Base-by-base conservation (phyloP, 305 asterid species). In the Rubia occidens region DNA sequence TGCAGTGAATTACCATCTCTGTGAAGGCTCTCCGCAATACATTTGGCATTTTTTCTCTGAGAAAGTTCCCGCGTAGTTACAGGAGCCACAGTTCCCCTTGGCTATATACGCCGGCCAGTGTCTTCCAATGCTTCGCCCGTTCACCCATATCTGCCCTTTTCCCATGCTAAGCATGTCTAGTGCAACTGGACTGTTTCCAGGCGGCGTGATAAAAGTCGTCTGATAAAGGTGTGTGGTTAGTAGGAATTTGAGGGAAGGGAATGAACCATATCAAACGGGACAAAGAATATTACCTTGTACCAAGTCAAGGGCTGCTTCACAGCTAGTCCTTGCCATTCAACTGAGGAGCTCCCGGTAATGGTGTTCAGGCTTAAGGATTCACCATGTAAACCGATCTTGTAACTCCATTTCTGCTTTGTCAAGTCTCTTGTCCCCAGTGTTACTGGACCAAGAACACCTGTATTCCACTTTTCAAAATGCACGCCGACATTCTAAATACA, bases 361-460 rank as follows among this genome's bases (percentile, higher is more conserved):
- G 89, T 77, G 61, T 82, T 75, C 32, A 93, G 86, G 47, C 78
- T 77, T 35, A 80, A 78, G 1, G 87, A 71, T 80, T 93, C 98
- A 13, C 98, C 97, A 78, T 79, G 85, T 64, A 90, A 47, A 64
- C 98, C 97, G 66, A 81, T 96, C 98, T 85, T 88, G 82, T 90
- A 90, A 37, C 88, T 78, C 98, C 98, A 93, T 43, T 47, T 85
- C 79, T 90, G 97, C 75, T 80, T 85, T 11, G 95, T 78, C 78
- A 93, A 80, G 80, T 90, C 96, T 76, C 89, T 81, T 2, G 86
- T 75, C 40, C 97, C 97, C 81, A 93, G 73, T 69, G 83, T 79
- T 67, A 90, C 81, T 0, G 98, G 97, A 76, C 98, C 98, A 53
- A 93, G 88, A 80, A 93, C 89, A 67, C 98, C 98, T 0, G 85